Conservation (phyloP, 2,329 filamentous ascomycete genomes). For the Lithohypha guttulata region DNA sequence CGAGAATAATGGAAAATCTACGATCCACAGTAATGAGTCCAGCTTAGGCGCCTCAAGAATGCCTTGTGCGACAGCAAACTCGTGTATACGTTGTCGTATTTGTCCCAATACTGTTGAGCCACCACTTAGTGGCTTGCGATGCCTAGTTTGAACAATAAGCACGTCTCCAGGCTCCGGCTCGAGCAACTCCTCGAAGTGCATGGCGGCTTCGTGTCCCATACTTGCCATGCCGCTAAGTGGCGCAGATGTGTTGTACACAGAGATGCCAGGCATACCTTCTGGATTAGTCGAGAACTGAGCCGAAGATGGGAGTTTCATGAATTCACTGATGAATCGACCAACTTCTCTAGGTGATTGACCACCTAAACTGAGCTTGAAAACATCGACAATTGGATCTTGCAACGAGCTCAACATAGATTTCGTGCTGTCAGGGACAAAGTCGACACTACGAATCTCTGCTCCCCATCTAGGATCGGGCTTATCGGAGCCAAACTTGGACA, state of each 20-base stretch:
- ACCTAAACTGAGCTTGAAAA: constrained; percentile 49
- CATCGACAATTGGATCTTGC: constrained; percentile 59
- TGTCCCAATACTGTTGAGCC: constrained; percentile 60
- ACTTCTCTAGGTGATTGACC: constrained; percentile 41
- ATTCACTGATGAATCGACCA: constrained; percentile 52
- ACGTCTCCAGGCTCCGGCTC: constrained; percentile 61
- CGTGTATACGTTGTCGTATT: constrained; percentile 59
- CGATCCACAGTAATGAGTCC: constrained; percentile 73
- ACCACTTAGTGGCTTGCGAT: constrained; percentile 53
- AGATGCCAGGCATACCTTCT: constrained; percentile 68
- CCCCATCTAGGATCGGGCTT: constrained; percentile 81
- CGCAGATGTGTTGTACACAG: constrained; percentile 61
- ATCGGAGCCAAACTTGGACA: constrained; percentile 73
- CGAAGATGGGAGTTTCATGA: constrained; percentile 57
- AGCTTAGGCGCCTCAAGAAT: constrained; percentile 41
- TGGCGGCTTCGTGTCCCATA: constrained; percentile 62
- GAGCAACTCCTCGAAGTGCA: constrained; percentile 44
- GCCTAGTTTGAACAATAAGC: constrained; percentile 68
- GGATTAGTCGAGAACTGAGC: constrained; percentile 54
- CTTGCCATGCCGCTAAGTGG: constrained; percentile 68
- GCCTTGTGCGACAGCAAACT: constrained; percentile 52
- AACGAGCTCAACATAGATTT: constrained; percentile 64
- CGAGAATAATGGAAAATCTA: constrained; percentile 85
- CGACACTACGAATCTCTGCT: constrained; percentile 55
- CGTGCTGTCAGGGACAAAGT: constrained; percentile 53